Evolutionary conservation across 106 monocot species (phyloP), one percentile per base, ranked within the genome.

Genomic region (Dactylorhiza incarnata): DNA sequence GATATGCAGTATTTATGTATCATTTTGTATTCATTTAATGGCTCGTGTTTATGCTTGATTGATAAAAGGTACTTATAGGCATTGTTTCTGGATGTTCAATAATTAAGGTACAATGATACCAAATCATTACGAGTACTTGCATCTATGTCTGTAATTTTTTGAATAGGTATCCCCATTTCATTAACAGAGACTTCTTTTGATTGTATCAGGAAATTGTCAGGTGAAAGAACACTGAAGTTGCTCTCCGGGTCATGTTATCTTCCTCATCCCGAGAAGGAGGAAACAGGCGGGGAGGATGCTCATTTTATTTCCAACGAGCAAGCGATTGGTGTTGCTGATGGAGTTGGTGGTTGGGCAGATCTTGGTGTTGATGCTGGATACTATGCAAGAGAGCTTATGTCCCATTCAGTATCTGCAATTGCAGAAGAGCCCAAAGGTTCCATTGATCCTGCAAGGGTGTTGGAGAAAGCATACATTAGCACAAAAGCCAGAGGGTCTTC

Each of bases 271-370:
- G 96, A 84, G 29, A 96, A 96, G 82, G 95, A 93, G 70, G 91
- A 87, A 81, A 93, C 93, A 62, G 93, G 96, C 68, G 96, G 96
- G 19, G 96, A 97, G 75, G 96, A 97, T 91, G 93, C 90, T 67
- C 93, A 93, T 81, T 97, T 97, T 74, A 96, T 96, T 71, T 96
- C 91, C 71, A 75, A 89, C 75, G 89, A 91, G 73, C 93, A 89
- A 45, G 91, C 89, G 9, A 89, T 97, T 68, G 97, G 93, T 67
- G 91, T 97, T 13, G 97, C 97, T 47, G 97, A 94, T 85, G 97
- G 97, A 78, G 97, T 97, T 78, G 97, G 97, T 78, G 97, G 97
- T 14, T 97, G 97, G 97, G 93, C 97, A 78, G 93, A 94, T 17
- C 81, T 91, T 81, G 97, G 97, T 76, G 81, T 97, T 78, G 79